Evolutionary conservation across 2,329 filamentous ascomycete genomes (phyloP).

Genomic region (Periglandula ipomoeae): DNA sequence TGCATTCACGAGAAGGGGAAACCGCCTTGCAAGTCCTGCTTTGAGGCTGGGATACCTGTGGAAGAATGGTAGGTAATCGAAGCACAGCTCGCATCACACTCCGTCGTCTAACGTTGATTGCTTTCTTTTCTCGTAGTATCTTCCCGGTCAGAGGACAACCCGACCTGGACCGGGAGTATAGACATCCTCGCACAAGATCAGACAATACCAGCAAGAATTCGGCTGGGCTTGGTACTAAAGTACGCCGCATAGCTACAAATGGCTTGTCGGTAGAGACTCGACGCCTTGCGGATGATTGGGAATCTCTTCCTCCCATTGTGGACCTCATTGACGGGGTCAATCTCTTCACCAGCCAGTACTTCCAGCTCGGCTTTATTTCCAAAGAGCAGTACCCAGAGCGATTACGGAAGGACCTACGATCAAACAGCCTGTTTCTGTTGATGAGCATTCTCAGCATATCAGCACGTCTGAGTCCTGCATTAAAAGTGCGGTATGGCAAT

Average conservation of each 20-base stretch:
- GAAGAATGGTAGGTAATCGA: constrained; percentile 40
- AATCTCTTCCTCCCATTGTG: constrained; percentile 37
- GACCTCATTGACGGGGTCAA: constrained; percentile 44
- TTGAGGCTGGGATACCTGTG: constrained; percentile 36
- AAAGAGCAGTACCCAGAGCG: constrained; percentile 40
- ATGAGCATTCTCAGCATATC: constrained; percentile 48
- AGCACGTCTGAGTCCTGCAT: constrained; percentile 40
- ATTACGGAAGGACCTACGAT: constrained; percentile 35
- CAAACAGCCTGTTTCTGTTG: constrained; percentile 45
- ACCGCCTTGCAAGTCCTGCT: constrained; percentile 43
- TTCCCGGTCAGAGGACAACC: constrained; percentile 45
- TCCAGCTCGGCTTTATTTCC: constrained; percentile 50
- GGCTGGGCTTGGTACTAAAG: constrained; percentile 28
- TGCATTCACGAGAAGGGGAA: constrained; percentile 40
- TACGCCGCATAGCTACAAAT: constrained; percentile 24
- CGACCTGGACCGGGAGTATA: constrained; percentile 46
- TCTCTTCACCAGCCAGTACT: constrained; percentile 45
- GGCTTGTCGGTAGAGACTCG: constrained; percentile 14
- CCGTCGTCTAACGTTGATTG: not conserved
- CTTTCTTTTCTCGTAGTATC: constrained; percentile 25
- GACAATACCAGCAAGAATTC: constrained; percentile 34
- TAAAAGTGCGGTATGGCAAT: constrained; percentile 39
- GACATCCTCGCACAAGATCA: constrained; percentile 42
- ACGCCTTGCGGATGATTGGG: constrained; percentile 33
- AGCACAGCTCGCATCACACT: not conserved